Percentiles rank a stretch among this genome's conserved stretches.
phyloP scores from a whole-genome alignment of 2,329 filamentous ascomycete genomes.

The Fusarium sp. region DNA sequence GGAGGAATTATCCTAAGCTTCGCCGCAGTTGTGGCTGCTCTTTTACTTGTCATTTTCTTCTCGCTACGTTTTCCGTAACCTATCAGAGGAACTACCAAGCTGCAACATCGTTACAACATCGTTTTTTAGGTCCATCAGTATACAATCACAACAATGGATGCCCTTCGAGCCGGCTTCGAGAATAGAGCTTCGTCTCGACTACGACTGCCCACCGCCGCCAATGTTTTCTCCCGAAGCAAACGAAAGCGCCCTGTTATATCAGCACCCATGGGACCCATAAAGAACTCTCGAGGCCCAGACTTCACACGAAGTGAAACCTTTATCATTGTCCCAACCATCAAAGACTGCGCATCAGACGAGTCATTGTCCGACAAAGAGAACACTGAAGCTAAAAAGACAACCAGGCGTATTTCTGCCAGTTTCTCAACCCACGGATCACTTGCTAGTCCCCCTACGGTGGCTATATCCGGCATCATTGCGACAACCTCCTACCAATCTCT shows the following conservation, averaged over 20 bases:
- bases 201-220: slow-evolving; percentile 32
- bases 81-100: not conserved
- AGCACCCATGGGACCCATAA: slow-evolving; percentile 54
- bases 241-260: slow-evolving; percentile 52
- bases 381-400: slow-evolving; percentile 26
- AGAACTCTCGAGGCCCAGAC: slow-evolving; percentile 53
- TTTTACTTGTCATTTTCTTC: not conserved
- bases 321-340: slow-evolving; percentile 53
- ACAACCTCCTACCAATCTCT: slow-evolving; percentile 36
- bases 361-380: slow-evolving; percentile 21
- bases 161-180: slow-evolving; percentile 22
- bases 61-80: too few relatives aligned
- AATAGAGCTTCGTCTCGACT: slow-evolving; percentile 20
- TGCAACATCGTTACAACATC: not conserved
- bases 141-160: slow-evolving; percentile 35
- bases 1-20: not conserved
- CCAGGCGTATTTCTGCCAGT: slow-evolving; percentile 50
- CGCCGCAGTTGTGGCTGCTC: not conserved
- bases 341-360: slow-evolving; percentile 50
- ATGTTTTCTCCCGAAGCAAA: slow-evolving; percentile 30
- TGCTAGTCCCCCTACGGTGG: slow-evolving; percentile 49
- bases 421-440: slow-evolving; percentile 46
- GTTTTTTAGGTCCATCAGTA: not conserved
- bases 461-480: slow-evolving; percentile 47
- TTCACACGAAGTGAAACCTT: slow-evolving; percentile 53